These are phyloP conservation scores for Aspergillus bridgeri DNA, from an alignment of 495 filamentous ascomycete species.

Conservation along the genomic window DNA sequence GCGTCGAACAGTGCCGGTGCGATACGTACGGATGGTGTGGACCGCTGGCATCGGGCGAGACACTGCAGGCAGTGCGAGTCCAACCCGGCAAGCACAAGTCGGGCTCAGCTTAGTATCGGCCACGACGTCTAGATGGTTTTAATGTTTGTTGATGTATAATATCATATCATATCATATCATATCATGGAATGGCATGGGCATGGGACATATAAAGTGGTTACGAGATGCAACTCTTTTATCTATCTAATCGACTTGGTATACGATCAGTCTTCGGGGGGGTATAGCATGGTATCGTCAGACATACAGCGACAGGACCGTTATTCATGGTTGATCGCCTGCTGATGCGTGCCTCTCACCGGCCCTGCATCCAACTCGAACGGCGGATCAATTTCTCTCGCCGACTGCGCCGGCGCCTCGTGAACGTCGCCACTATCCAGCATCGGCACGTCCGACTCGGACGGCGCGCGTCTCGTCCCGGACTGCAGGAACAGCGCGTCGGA, in stretches of 20 bases:
- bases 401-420: constrained; percentile 16
- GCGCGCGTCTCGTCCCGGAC: constrained; percentile 6
- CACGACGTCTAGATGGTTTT: constrained; percentile 5
- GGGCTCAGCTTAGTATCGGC: neutral
- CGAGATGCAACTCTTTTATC: neutral
- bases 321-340: constrained; percentile 18
- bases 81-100: constrained; percentile 7
- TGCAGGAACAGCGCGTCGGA: constrained; percentile 9
- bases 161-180: constrained; percentile 9
- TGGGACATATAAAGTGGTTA: neutral
- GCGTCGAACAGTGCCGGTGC: constrained; percentile 42
- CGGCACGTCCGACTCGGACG: constrained; percentile 19
- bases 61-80: constrained; percentile 27
- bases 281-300: neutral
- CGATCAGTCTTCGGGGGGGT: neutral
- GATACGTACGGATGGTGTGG: constrained; percentile 44
- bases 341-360: constrained; percentile 16
- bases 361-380: constrained; percentile 24
- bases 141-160: constrained; percentile 2
- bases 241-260: constrained; percentile 2
- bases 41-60: constrained; percentile 32
- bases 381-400: neutral
- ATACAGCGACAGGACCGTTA: neutral
- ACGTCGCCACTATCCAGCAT: constrained; percentile 24
- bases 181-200: too few species aligned